Conservation (phyloP, 2,329 filamentous ascomycete genomes). For the Colletotrichum tabaci region DNA sequence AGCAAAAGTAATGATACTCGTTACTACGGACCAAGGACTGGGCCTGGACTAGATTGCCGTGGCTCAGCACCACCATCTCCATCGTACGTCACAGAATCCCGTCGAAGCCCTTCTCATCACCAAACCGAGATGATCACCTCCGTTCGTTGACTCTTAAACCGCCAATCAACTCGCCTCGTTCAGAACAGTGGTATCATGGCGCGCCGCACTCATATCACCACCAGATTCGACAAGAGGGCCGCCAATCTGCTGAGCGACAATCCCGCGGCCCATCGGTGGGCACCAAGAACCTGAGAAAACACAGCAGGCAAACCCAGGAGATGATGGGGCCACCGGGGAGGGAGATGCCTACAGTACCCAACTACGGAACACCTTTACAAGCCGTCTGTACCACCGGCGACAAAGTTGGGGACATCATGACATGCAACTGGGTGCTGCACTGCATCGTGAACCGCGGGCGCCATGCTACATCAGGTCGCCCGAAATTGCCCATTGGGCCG, state of each 20-base stretch:
- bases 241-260: constrained; percentile 10
- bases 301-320: background rate
- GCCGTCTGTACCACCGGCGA: background rate
- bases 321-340: background rate
- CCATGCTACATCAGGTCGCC: constrained; percentile 35
- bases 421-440: constrained; percentile 35
- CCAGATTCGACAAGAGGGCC: constrained; percentile 4
- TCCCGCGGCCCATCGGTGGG: background rate
- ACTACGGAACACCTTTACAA: too few species aligned
- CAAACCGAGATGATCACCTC: constrained; percentile 28
- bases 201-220: constrained; percentile 13
- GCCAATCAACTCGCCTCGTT: constrained; percentile 18
- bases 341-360: background rate
- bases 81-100: constrained; percentile 9
- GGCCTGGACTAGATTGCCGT: constrained; percentile 28
- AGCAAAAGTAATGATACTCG: too few species aligned
- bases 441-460: constrained; percentile 37
- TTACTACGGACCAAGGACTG: background rate
- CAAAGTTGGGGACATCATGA: constrained; percentile 6
- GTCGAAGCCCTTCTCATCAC: constrained; percentile 19
- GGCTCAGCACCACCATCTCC: constrained; percentile 10
- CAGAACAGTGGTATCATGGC: constrained; percentile 30
- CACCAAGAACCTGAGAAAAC: background rate
- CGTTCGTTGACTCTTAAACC: background rate
- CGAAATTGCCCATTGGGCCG: constrained; percentile 42